phyloP scores from a whole-genome alignment of 495 filamentous ascomycete genomes.

The Parathielavia hyrcaniae region DNA sequence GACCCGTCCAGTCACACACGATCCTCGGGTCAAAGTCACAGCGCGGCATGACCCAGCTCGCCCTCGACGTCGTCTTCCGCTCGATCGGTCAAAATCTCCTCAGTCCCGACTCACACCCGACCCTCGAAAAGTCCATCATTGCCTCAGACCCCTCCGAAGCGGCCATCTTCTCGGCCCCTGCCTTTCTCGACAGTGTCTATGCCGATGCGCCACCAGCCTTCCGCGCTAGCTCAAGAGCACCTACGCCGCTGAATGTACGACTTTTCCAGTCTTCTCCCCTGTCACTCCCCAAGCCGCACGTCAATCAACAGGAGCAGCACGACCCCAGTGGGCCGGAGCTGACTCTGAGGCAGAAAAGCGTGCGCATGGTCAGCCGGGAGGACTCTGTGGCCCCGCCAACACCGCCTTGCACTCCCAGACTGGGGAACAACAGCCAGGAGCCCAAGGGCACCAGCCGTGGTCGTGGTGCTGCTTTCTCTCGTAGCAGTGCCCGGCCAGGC shows the following conservation, averaged over 20 bases:
- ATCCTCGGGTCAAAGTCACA: slow-evolving; percentile 83
- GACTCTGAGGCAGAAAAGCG: slow-evolving; percentile 28
- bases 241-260: slow-evolving; percentile 76
- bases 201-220: slow-evolving; percentile 54
- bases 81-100: slow-evolving; percentile 64
- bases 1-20: slow-evolving; percentile 71
- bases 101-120: slow-evolving; percentile 52
- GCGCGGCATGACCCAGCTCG: slow-evolving; percentile 84
- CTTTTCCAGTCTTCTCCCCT: slow-evolving; percentile 34
- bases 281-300: slow-evolving; percentile 18
- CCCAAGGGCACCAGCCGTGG: neutral
- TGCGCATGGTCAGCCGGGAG: slow-evolving; percentile 38
- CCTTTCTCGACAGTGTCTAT: slow-evolving; percentile 76
- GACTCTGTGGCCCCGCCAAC: slow-evolving; percentile 24
- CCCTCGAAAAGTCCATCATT: slow-evolving; percentile 62
- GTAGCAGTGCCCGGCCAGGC: neutral
- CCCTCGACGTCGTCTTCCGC: slow-evolving; percentile 81
- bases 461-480: slow-evolving; percentile 9
- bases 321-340: neutral
- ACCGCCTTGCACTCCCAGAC: slow-evolving; percentile 17
- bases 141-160: slow-evolving; percentile 79
- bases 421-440: neutral
- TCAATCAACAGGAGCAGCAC: neutral
- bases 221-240: slow-evolving; percentile 61
- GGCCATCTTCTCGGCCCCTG: slow-evolving; percentile 64